Evolutionary conservation across 495 filamentous ascomycete species (phyloP).

Genomic region (Lasiosphaeria hispida): DNA sequence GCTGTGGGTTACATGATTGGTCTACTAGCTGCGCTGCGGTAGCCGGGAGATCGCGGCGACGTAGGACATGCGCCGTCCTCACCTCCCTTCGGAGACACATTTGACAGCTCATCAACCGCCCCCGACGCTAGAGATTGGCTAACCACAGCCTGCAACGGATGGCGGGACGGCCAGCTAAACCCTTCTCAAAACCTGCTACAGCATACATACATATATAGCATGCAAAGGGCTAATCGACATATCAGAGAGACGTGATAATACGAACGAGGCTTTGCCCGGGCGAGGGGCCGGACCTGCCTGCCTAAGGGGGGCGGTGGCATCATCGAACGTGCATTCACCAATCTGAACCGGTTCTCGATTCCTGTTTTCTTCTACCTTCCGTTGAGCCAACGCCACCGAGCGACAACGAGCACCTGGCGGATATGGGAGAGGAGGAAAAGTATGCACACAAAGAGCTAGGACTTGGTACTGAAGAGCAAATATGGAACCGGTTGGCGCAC

Average conservation of each 20-base stretch:
- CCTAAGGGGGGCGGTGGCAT: not conserved
- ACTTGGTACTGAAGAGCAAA: too few relatives aligned
- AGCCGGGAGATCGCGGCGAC: conserved; percentile 15
- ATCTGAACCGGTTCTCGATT: not conserved
- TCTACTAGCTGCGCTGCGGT: not conserved
- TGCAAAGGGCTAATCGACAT: conserved; percentile 12
- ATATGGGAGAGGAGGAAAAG: too few relatives aligned
- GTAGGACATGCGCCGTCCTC: not conserved
- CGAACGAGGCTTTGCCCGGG: not conserved
- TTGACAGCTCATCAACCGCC: conserved; percentile 23
- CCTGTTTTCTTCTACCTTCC: not conserved
- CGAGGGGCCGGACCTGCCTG: not conserved
- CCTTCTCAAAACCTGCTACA: conserved; percentile 9
- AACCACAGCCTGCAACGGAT: not conserved
- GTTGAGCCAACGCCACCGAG: not conserved
- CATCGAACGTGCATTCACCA: not conserved
- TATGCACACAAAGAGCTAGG: too few relatives aligned
- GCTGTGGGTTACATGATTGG: conserved; percentile 1
- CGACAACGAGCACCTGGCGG: not conserved
- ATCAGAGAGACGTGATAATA: not conserved
- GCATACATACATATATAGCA: not conserved
- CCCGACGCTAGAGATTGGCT: conserved; percentile 7
- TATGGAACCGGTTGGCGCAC: too few relatives aligned
- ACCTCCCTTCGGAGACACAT: not conserved
- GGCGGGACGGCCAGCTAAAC: conserved; percentile 5